A percentile compares a stretch with the other conserved stretches of the same genome.
Evolutionary conservation across 2,329 filamentous ascomycete species (phyloP).

Genomic region (Coniochaeta pulveracea): DNA sequence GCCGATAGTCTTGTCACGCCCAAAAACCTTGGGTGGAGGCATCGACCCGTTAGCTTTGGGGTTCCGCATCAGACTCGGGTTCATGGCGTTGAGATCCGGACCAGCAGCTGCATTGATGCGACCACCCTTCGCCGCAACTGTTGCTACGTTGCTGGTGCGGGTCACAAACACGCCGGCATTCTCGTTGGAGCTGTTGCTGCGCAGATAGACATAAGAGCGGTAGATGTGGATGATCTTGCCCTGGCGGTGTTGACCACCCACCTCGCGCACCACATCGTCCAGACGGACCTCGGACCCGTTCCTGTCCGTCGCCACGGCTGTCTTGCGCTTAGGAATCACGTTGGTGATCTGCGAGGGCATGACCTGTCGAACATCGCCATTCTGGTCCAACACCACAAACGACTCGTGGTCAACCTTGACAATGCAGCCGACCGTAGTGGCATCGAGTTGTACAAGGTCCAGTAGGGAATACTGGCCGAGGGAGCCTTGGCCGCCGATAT

Average conservation of each 20-base stretch:
- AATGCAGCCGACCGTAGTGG: conserved; percentile 83
- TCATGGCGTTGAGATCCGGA: conserved; percentile 82
- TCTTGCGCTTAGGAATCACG: conserved; percentile 70
- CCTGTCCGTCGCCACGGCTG: conserved; percentile 82
- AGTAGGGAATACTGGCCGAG: conserved; percentile 86
- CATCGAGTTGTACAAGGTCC: conserved; percentile 88
- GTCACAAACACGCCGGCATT: conserved; percentile 86
- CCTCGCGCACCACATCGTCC: conserved; percentile 88
- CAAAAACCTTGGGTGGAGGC: conserved; percentile 62
- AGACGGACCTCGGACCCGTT: conserved; percentile 86
- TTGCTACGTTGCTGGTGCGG: conserved; percentile 74
- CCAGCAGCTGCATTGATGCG: conserved; percentile 52
- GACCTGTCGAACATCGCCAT: conserved; percentile 68
- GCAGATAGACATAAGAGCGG: conserved; percentile 82
- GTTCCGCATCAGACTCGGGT: conserved; percentile 73
- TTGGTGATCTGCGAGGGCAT: conserved; percentile 89
- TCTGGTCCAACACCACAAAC: conserved; percentile 80
- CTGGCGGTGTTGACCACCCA: conserved; percentile 70
- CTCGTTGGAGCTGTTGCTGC: conserved; percentile 73
- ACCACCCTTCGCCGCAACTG: conserved; percentile 88
- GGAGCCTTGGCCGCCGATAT: conserved; percentile 75
- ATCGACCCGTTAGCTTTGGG: conserved; percentile 40
- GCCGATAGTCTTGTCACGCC: conserved; percentile 74
- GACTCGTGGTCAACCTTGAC: conserved; percentile 94
- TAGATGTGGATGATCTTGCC: conserved; percentile 92